phyloP scores from a whole-genome alignment of 2,329 filamentous ascomycete species.

The Lasiodiplodia hormozganensis region DNA sequence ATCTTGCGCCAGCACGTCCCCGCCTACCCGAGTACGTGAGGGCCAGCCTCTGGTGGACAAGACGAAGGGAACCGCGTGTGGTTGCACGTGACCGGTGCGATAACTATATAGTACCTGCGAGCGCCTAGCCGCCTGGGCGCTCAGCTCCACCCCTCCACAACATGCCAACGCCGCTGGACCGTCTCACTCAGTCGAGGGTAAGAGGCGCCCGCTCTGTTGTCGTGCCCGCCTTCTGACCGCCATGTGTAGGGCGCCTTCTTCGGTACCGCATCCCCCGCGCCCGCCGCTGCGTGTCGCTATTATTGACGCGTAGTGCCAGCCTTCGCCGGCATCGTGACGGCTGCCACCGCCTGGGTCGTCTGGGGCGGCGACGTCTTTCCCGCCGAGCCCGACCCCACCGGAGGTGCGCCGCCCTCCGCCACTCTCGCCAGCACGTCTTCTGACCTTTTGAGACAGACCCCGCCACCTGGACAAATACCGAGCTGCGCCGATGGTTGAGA shows the following conservation, averaged over 20 bases:
- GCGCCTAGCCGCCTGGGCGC: background rate
- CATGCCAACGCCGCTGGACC: slow-evolving; percentile 59
- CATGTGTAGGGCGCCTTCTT: slow-evolving; percentile 46
- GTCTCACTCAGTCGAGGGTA: slow-evolving; percentile 54
- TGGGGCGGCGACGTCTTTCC: slow-evolving; percentile 83
- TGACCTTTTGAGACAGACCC: slow-evolving; percentile 57
- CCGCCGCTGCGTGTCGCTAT: background rate
- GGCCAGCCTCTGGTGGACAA: too few species aligned
- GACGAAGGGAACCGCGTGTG: too few species aligned
- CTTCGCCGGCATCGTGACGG: slow-evolving; percentile 82
- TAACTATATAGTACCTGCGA: background rate
- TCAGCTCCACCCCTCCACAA: background rate
- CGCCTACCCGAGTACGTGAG: too few species aligned
- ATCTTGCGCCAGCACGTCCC: too few species aligned
- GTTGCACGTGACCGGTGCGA: background rate
- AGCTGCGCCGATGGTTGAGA: slow-evolving; percentile 81
- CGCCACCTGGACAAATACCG: slow-evolving; percentile 76
- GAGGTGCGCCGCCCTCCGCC: slow-evolving; percentile 60
- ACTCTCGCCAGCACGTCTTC: slow-evolving; percentile 23
- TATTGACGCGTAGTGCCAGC: slow-evolving; percentile 31
- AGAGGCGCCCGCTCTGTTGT: slow-evolving; percentile 28
- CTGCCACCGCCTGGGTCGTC: slow-evolving; percentile 82
- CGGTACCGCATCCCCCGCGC: slow-evolving; percentile 22
- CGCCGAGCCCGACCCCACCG: slow-evolving; percentile 74
- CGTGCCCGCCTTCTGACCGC: slow-evolving; percentile 32